Evolutionary conservation across 2,329 filamentous ascomycete genomes (phyloP).

Genomic region (Colletotrichum lindemuthianum): DNA sequence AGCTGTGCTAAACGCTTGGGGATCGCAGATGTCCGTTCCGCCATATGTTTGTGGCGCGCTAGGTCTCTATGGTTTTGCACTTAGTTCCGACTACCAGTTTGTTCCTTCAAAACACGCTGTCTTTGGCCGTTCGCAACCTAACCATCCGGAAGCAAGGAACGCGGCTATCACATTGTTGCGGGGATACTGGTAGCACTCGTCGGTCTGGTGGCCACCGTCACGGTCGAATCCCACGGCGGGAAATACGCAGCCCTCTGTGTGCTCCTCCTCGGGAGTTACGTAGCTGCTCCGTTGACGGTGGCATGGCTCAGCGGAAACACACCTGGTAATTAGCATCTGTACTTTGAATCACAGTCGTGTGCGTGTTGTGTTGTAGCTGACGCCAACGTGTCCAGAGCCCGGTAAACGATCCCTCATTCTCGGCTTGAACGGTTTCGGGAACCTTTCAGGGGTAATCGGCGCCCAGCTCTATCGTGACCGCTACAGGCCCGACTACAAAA

Average conservation of each 20-base stretch:
- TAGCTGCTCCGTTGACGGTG: slow-evolving; percentile 45
- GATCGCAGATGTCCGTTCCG: slow-evolving; percentile 44
- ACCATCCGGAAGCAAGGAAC: slow-evolving; percentile 36
- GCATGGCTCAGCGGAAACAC: slow-evolving; percentile 48
- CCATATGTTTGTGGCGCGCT: slow-evolving; percentile 45
- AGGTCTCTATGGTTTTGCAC: slow-evolving; percentile 43
- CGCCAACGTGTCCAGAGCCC: slow-evolving; percentile 35
- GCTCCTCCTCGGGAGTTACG: slow-evolving; percentile 44
- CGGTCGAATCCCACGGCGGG: slow-evolving; percentile 33
- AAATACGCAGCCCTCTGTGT: slow-evolving; percentile 45
- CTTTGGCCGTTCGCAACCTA: background rate
- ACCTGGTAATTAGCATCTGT: slow-evolving; percentile 19
- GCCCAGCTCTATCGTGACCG: slow-evolving; percentile 43
- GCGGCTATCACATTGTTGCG: slow-evolving; percentile 44
- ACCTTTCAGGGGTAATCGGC: slow-evolving; percentile 46
- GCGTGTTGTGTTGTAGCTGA: background rate
- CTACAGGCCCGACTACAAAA: slow-evolving; percentile 45
- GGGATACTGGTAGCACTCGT: slow-evolving; percentile 41
- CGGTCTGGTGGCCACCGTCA: slow-evolving; percentile 41
- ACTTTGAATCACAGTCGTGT: background rate
- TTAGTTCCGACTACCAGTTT: slow-evolving; percentile 42
- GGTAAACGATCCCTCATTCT: slow-evolving; percentile 46
- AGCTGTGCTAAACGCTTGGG: background rate
- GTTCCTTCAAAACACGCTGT: background rate
- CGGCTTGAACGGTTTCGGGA: slow-evolving; percentile 48